Conservation (phyloP, 192 early-diverging fungal genomes). For the Coemansia umbellata region DNA sequence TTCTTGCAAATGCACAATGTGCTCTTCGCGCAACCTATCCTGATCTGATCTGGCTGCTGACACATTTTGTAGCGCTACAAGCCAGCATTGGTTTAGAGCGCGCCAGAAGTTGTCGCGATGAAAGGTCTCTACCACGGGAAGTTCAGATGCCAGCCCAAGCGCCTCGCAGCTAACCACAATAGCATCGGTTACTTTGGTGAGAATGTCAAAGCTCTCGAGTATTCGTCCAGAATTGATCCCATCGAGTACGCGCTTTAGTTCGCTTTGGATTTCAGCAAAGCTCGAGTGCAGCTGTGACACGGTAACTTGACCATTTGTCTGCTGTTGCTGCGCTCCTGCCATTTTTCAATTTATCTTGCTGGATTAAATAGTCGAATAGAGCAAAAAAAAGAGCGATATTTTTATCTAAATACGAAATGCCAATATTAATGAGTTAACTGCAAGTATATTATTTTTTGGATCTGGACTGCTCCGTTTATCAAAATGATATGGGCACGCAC, state of each 20-base stretch:
- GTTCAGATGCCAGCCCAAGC: conserved; percentile 61
- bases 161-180: conserved; percentile 66
- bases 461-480: too few relatives aligned
- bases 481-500: too few relatives aligned
- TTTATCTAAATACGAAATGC: too few relatives aligned
- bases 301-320: too few relatives aligned
- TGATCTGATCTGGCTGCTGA: conserved; percentile 48
- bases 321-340: too few relatives aligned
- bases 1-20: conserved; percentile 57
- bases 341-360: too few relatives aligned
- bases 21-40: conserved; percentile 55
- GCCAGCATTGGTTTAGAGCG: conserved; percentile 72
- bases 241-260: conserved; percentile 63
- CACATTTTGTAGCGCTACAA: conserved; percentile 62
- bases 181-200: conserved; percentile 61
- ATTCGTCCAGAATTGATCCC: conserved; percentile 59
- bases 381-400: too few relatives aligned
- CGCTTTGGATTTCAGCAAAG: conserved; percentile 56
- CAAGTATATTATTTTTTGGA: too few relatives aligned
- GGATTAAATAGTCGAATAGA: too few relatives aligned
- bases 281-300: conserved; percentile 44
- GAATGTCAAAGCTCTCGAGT: conserved; percentile 66
- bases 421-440: too few relatives aligned
- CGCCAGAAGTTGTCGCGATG: conserved; percentile 68
- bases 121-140: conserved; percentile 55